Evolutionary conservation across 352 stramenopile species (phyloP).

Genomic region (Phytophthora fragariae): DNA sequence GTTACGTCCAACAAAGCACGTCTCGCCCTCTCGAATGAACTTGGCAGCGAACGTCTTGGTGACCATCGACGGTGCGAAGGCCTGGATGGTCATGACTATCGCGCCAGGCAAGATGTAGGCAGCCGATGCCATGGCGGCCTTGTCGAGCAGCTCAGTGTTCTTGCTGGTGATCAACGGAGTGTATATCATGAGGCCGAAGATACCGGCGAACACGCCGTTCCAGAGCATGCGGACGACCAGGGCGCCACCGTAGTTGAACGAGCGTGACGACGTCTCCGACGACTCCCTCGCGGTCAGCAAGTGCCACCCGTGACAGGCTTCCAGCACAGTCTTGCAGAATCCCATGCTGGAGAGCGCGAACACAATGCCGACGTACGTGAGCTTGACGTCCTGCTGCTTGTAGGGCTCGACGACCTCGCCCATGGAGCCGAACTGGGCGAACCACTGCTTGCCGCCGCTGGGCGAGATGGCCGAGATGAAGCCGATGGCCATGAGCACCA

Average conservation of each 20-base stretch:
- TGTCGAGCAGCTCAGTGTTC: slow-evolving; percentile 57
- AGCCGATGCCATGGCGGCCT: slow-evolving; percentile 35
- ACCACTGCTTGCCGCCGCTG: slow-evolving; percentile 60
- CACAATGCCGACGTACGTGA: slow-evolving; percentile 65
- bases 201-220: slow-evolving; percentile 63
- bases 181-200: slow-evolving; percentile 76
- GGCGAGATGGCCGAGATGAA: slow-evolving; percentile 73
- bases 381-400: slow-evolving; percentile 63
- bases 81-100: slow-evolving; percentile 53
- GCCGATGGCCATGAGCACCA: slow-evolving; percentile 62
- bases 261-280: slow-evolving; percentile 54
- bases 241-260: slow-evolving; percentile 66
- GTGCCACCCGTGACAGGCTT: slow-evolving; percentile 70
- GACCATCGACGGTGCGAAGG: slow-evolving; percentile 55
- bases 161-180: slow-evolving; percentile 41
- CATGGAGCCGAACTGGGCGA: slow-evolving; percentile 65
- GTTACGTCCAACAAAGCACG: slow-evolving; percentile 72
- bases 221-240: slow-evolving; percentile 71
- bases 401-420: slow-evolving; percentile 65
- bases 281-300: slow-evolving; percentile 54
- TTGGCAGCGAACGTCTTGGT: slow-evolving; percentile 66
- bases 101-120: slow-evolving; percentile 56
- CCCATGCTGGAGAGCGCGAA: slow-evolving; percentile 57
- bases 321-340: slow-evolving; percentile 65
- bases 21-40: slow-evolving; percentile 75